phyloP scores from a whole-genome alignment of 1,284 basidiomycete species.

The Trichosporon coremiiforme region DNA sequence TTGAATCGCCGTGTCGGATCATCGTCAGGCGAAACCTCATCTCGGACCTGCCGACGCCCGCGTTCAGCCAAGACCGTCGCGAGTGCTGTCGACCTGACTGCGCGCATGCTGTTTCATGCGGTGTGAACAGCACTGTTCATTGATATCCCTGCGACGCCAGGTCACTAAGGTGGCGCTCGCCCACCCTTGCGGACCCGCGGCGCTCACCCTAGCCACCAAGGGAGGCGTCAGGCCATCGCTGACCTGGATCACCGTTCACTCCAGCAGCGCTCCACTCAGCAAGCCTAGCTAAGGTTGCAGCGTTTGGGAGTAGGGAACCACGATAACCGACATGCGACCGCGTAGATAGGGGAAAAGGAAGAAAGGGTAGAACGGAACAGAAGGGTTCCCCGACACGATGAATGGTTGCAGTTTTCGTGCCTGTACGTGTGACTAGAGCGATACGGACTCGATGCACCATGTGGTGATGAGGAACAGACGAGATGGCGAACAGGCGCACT shows the following conservation, averaged over 20 bases:
- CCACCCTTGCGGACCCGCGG: neutral
- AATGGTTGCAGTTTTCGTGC: neutral
- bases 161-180: neutral
- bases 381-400: neutral
- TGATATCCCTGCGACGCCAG: no score
- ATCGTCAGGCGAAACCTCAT: neutral
- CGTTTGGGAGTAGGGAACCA: neutral
- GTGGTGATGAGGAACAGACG: neutral
- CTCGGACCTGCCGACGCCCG: neutral
- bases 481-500: conserved; percentile 8
- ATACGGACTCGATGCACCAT: neutral
- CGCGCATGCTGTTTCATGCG: neutral
- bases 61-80: neutral
- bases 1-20: neutral
- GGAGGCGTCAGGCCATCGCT: neutral
- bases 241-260: neutral
- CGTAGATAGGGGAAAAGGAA: neutral
- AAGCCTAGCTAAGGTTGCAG: neutral
- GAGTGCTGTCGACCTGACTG: neutral
- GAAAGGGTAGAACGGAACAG: neutral
- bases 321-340: neutral
- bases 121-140: neutral
- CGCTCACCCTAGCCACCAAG: neutral
- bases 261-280: neutral
- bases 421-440: neutral